These are phyloP conservation scores for Actinomortierella ambigua DNA, from an alignment of 371 early-diverging fungal species.

Conservation along the genomic window DNA sequence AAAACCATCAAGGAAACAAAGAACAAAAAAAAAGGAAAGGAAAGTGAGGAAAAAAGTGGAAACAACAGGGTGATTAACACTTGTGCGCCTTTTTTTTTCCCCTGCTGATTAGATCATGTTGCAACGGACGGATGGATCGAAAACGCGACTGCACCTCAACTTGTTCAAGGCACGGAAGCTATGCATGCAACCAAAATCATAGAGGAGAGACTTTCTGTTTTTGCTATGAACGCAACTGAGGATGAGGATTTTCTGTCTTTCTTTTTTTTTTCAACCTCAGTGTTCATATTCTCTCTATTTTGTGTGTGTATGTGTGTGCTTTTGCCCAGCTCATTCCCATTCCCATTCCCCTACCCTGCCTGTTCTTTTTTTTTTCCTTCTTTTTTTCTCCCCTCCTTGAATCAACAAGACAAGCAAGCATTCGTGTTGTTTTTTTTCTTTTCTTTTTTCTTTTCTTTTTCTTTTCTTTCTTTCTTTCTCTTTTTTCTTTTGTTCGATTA, in stretches of 20 bases:
- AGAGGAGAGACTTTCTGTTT: not conserved
- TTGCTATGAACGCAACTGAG: not conserved
- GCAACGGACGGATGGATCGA: constrained; percentile 39
- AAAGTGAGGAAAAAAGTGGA: not conserved
- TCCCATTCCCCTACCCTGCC: too few species aligned
- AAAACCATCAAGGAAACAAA: too few species aligned
- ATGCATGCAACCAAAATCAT: constrained; percentile 41
- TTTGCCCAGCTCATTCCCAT: too few species aligned
- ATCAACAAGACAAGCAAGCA: not conserved
- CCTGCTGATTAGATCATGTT: constrained; percentile 22
- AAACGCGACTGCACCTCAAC: constrained; percentile 33
- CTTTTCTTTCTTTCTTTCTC: not conserved
- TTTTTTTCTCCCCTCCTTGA: too few species aligned
- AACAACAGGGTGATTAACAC: not conserved
- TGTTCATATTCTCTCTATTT: too few species aligned
- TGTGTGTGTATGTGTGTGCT: too few species aligned
- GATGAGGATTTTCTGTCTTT: not conserved
- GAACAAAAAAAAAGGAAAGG: too few species aligned
- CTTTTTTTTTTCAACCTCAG: too few species aligned
- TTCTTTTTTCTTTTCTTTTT: not conserved
- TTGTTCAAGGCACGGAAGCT: constrained; percentile 32
- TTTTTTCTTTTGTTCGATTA: too few species aligned
- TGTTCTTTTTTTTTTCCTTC: too few species aligned
- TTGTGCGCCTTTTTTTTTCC: not conserved
- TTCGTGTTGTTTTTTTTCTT: not conserved